Evolutionary conservation across 2,329 filamentous ascomycete species (phyloP).

Genomic region (Dactylellina haptotyla): DNA sequence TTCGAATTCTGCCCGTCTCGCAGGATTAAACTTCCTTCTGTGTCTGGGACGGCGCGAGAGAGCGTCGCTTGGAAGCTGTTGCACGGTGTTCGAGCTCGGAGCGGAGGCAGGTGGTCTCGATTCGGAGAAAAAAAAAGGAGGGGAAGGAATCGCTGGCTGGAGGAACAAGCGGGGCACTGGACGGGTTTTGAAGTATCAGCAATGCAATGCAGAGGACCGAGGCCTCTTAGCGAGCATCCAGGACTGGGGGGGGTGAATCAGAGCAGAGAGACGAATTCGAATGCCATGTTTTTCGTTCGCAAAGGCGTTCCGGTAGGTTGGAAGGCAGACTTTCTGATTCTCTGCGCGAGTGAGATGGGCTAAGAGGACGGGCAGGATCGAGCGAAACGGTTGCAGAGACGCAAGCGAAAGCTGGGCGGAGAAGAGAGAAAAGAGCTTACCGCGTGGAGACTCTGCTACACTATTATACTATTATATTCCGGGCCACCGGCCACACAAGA

Average conservation of each 20-base stretch:
- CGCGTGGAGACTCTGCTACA: too few relatives aligned
- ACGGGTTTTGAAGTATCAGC: conserved; percentile 47
- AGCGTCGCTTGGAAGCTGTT: conserved; percentile 17
- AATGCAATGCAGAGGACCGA: conserved; percentile 19
- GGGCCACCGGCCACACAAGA: conserved; percentile 20
- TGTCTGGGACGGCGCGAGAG: conserved; percentile 12
- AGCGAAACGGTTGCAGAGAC: conserved; percentile 22
- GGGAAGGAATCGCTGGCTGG: conserved; percentile 25
- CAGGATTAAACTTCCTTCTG: conserved; percentile 14
- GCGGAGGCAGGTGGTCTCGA: conserved; percentile 24
- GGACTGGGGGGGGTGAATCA: conserved; percentile 36
- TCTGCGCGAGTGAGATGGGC: background rate
- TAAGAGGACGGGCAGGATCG: conserved; percentile 24
- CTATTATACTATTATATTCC: conserved; percentile 19
- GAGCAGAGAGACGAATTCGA: conserved; percentile 20
- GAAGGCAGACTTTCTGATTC: conserved; percentile 43
- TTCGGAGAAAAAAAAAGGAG: conserved; percentile 47
- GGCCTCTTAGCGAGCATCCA: conserved; percentile 16
- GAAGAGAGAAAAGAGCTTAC: conserved; percentile 36
- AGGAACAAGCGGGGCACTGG: conserved; percentile 39
- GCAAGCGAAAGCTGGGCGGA: conserved; percentile 49
- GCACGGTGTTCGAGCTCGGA: conserved; percentile 20
- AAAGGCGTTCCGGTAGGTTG: conserved; percentile 49
- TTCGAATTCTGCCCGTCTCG: conserved; percentile 1
- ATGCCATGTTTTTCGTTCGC: conserved; percentile 34